phyloP scores from a whole-genome alignment of 768 basidiomycete species.

The Termitomyces sp. region DNA sequence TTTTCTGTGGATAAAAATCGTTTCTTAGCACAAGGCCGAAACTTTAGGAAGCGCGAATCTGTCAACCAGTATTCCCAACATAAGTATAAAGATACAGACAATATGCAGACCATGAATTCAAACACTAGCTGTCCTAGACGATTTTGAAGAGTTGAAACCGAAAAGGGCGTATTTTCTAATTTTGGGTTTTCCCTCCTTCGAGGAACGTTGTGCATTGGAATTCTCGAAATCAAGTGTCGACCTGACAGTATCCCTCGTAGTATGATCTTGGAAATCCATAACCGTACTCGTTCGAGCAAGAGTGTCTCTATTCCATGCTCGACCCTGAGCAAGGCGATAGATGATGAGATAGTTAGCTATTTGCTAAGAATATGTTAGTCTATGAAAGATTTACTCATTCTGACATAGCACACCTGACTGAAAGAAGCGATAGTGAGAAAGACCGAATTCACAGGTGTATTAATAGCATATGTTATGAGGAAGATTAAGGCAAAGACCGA shows the following conservation, averaged over 20 bases:
- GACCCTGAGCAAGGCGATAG: slow-evolving; percentile 34
- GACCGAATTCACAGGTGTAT: slow-evolving; percentile 34
- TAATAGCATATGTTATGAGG: slow-evolving; percentile 34
- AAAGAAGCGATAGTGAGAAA: slow-evolving; percentile 30
- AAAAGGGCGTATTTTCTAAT: not conserved
- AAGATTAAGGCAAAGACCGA: slow-evolving; percentile 34
- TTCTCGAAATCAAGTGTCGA: not conserved
- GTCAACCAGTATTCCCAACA: not conserved
- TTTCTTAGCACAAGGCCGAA: not conserved
- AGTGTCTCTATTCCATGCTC: slow-evolving; percentile 30
- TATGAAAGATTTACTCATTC: not conserved
- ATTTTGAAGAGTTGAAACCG: not conserved
- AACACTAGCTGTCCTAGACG: not conserved
- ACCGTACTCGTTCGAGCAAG: slow-evolving; percentile 12
- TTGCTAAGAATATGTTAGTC: slow-evolving; percentile 15
- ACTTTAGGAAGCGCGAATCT: not conserved
- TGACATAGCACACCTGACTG: slow-evolving; percentile 26
- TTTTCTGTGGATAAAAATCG: not conserved
- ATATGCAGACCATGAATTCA: not conserved
- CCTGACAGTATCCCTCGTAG: not conserved
- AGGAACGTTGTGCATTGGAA: not conserved
- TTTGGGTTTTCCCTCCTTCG: not conserved
- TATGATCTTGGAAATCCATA: slow-evolving; percentile 2
- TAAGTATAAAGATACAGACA: not conserved
- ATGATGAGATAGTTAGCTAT: slow-evolving; percentile 38